Percentiles rank a stretch among this genome's conserved stretches.
Conservation (phyloP, 768 basidiomycete species). For the Suillus spraguei region DNA sequence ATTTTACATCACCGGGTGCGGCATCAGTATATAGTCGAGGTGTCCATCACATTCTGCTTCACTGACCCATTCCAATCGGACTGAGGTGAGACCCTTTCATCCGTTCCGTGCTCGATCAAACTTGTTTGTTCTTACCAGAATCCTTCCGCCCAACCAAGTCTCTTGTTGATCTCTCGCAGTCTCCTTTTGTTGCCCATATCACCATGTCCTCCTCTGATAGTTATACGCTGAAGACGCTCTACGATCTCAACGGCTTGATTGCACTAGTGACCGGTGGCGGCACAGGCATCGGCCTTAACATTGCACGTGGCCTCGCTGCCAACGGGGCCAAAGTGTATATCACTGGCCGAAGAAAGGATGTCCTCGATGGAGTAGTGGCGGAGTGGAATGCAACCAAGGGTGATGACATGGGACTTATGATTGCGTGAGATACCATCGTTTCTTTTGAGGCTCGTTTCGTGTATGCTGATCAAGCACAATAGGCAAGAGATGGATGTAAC, state of each 20-base stretch:
- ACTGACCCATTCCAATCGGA: neutral
- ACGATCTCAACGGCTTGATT: conserved; percentile 59
- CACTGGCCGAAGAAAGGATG: conserved; percentile 65
- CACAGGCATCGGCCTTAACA: conserved; percentile 65
- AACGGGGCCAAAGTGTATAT: conserved; percentile 85
- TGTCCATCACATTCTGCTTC: neutral
- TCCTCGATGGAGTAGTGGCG: conserved; percentile 58
- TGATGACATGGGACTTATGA: conserved; percentile 46
- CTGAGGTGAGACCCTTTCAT: neutral
- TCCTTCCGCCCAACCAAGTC: neutral
- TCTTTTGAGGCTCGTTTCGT: neutral
- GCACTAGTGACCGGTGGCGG: conserved; percentile 51
- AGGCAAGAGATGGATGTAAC: conserved; percentile 77
- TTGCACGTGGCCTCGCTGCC: conserved; percentile 70
- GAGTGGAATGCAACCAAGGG: conserved; percentile 44
- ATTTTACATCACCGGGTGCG: neutral
- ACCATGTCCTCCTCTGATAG: conserved; percentile 27
- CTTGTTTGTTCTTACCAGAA: neutral
- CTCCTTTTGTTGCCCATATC: neutral
- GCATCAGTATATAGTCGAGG: neutral
- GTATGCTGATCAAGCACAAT: conserved; percentile 9
- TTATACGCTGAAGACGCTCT: conserved; percentile 35
- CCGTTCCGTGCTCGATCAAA: neutral
- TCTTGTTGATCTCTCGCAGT: neutral
- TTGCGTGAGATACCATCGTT: conserved; percentile 50